phyloP scores from a whole-genome alignment of 2,329 filamentous ascomycete genomes.

The Trichoderma sp. region DNA sequence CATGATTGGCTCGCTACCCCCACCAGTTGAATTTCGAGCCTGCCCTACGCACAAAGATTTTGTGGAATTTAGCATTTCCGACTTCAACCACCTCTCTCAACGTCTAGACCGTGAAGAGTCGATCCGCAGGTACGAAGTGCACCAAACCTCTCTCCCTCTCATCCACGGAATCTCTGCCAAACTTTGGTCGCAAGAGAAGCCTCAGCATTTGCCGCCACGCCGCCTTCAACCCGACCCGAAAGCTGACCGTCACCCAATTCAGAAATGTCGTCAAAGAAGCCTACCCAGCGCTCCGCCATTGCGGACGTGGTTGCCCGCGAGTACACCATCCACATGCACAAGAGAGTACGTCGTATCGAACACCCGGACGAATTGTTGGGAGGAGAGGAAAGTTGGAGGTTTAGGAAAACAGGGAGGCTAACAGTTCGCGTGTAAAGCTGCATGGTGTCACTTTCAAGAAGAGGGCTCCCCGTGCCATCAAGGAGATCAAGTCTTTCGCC shows the following conservation, averaged over 20 bases:
- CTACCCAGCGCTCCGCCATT: slow-evolving; percentile 80
- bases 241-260: slow-evolving; percentile 28
- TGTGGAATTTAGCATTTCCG: slow-evolving; percentile 37
- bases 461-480: slow-evolving; percentile 96
- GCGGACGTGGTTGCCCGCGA: slow-evolving; percentile 98
- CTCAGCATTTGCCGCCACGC: neutral
- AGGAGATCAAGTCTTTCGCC: slow-evolving; percentile 98
- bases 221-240: neutral
- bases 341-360: slow-evolving; percentile 56
- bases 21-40: slow-evolving; percentile 35
- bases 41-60: slow-evolving; percentile 45
- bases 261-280: slow-evolving; percentile 46
- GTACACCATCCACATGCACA: slow-evolving; percentile 99
- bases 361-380: slow-evolving; percentile 8
- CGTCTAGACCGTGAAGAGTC: slow-evolving; percentile 39
- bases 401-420: slow-evolving; percentile 9
- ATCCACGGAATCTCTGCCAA: slow-evolving; percentile 12
- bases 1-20: slow-evolving; percentile 39
- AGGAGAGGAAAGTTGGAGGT: neutral
- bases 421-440: slow-evolving; percentile 55
- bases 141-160: slow-evolving; percentile 21
- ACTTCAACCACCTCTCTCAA: slow-evolving; percentile 37
- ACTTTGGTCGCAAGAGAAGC: slow-evolving; percentile 5
- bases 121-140: slow-evolving; percentile 41
- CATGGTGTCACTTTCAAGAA: slow-evolving; percentile 99